Percentiles rank a stretch among this genome's conserved stretches.
Evolutionary conservation across 441 rosid species (phyloP).

Genomic region (Dalechampia spathulata): DNA sequence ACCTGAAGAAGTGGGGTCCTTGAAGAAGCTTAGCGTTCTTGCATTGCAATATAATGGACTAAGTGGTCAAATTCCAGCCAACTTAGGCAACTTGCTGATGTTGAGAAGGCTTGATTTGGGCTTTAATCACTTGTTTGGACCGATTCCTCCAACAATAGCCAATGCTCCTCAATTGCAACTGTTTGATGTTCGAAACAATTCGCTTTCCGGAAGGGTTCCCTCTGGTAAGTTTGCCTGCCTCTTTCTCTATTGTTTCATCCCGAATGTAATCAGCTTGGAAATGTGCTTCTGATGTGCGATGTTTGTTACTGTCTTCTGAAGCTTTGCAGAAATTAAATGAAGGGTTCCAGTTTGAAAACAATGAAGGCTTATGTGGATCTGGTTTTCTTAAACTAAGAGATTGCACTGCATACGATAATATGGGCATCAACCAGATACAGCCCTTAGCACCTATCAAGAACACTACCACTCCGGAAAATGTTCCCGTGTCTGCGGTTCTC

Average conservation of each 20-base stretch:
- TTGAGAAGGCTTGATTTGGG: slow-evolving; percentile 59
- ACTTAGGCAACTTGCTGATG: slow-evolving; percentile 44
- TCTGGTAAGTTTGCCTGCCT: slow-evolving; percentile 32
- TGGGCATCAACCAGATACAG: slow-evolving; percentile 25
- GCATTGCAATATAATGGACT: slow-evolving; percentile 62
- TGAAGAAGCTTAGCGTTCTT: slow-evolving; percentile 55
- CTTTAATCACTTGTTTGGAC: slow-evolving; percentile 50
- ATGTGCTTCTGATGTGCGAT: slow-evolving; percentile 8
- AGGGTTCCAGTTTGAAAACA: slow-evolving; percentile 54
- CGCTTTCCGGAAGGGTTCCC: slow-evolving; percentile 67
- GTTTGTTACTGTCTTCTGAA: slow-evolving; percentile 20
- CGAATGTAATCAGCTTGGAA: background rate
- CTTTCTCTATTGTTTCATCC: background rate
- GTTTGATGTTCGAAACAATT: slow-evolving; percentile 70
- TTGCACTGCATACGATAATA: slow-evolving; percentile 41
- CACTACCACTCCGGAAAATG: slow-evolving; percentile 14
- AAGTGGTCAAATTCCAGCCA: slow-evolving; percentile 41
- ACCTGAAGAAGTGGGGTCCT: slow-evolving; percentile 45
- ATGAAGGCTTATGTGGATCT: slow-evolving; percentile 59
- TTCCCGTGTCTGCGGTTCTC: slow-evolving; percentile 23
- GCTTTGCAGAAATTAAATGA: slow-evolving; percentile 57
- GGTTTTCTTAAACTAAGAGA: slow-evolving; percentile 39
- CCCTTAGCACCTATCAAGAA: slow-evolving; percentile 25
- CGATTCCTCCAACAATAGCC: slow-evolving; percentile 45
- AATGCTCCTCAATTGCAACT: slow-evolving; percentile 39